phyloP scores from a whole-genome alignment of 305 asterid species.

The Withania somnifera region DNA sequence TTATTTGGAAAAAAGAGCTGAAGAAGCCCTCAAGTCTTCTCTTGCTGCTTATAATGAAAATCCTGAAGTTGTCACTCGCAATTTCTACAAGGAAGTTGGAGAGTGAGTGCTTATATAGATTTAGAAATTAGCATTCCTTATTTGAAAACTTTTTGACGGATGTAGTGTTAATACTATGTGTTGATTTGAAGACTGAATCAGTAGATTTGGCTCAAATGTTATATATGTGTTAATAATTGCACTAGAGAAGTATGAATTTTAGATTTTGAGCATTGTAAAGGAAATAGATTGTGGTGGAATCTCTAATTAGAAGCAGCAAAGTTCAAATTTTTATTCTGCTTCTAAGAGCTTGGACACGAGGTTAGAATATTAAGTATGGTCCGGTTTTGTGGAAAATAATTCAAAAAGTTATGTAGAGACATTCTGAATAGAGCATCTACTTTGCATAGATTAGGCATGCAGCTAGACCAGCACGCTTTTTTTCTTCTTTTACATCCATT shows the following conservation, averaged over 20 bases:
- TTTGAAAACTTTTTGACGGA: not conserved
- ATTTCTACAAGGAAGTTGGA: conserved; percentile 41
- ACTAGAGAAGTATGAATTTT: no score
- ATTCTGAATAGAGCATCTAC: not conserved
- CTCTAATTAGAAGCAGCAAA: not conserved
- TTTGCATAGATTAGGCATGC: not conserved
- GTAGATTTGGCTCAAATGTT: not conserved
- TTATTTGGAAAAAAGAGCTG: conserved; percentile 31
- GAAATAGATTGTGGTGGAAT: not conserved
- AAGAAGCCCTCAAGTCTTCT: conserved; percentile 35
- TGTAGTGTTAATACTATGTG: no score
- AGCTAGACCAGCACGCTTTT: no score
- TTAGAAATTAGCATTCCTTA: not conserved
- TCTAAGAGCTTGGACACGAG: not conserved
- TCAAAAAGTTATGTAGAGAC: not conserved
- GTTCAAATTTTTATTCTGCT: not conserved
- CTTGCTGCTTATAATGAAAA: conserved; percentile 39
- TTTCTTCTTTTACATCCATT: not conserved
- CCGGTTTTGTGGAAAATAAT: no score
- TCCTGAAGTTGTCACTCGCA: conserved; percentile 41
- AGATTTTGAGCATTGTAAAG: not conserved
- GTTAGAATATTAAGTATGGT: not conserved
- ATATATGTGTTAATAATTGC: not conserved
- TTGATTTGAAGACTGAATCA: not conserved
- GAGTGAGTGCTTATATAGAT: conserved; percentile 24